Percentiles rank a stretch among this genome's conserved stretches.
phyloP scores from a whole-genome alignment of 2,329 filamentous ascomycete genomes.

The Dactylellina drechsleri region DNA sequence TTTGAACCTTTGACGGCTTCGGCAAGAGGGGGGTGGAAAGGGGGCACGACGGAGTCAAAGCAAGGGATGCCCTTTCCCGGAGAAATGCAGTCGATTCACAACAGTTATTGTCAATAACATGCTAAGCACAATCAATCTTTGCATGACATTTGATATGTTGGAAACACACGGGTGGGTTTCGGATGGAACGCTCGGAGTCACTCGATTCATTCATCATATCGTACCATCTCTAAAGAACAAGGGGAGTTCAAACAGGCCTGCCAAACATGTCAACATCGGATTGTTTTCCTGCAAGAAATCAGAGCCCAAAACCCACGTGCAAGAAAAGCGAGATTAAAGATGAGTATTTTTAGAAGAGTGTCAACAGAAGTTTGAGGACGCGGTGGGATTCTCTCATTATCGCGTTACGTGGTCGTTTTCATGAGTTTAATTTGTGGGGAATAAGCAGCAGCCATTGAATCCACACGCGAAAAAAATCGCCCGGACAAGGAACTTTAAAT shows the following conservation, averaged over 20 bases:
- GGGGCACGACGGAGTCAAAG: background rate
- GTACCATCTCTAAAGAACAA: too few relatives aligned
- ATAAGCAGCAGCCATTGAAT: slow-evolving; percentile 37
- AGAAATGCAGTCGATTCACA: slow-evolving; percentile 7
- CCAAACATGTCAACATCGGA: slow-evolving; percentile 26
- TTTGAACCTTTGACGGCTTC: slow-evolving; percentile 12
- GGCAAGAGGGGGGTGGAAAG: slow-evolving; percentile 16
- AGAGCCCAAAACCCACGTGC: slow-evolving; percentile 39
- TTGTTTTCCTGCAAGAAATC: slow-evolving; percentile 36
- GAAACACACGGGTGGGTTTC: slow-evolving; percentile 18
- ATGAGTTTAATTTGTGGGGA: slow-evolving; percentile 53
- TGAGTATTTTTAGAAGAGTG: slow-evolving; percentile 47
- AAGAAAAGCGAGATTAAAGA: slow-evolving; percentile 7
- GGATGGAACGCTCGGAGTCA: too few relatives aligned
- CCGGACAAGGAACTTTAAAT: slow-evolving; percentile 4
- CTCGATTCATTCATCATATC: too few relatives aligned
- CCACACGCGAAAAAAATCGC: background rate
- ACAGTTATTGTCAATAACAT: too few relatives aligned
- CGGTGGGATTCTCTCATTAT: slow-evolving; percentile 16
- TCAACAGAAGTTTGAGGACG: background rate
- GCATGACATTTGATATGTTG: background rate
- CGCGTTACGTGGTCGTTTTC: slow-evolving; percentile 32
- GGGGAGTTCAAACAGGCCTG: too few relatives aligned
- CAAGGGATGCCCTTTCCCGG: background rate
- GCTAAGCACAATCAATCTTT: too few relatives aligned